These are phyloP conservation scores for Penicillium griseofulvum DNA, from an alignment of 2,329 filamentous ascomycete genomes.

Conservation along the genomic window DNA sequence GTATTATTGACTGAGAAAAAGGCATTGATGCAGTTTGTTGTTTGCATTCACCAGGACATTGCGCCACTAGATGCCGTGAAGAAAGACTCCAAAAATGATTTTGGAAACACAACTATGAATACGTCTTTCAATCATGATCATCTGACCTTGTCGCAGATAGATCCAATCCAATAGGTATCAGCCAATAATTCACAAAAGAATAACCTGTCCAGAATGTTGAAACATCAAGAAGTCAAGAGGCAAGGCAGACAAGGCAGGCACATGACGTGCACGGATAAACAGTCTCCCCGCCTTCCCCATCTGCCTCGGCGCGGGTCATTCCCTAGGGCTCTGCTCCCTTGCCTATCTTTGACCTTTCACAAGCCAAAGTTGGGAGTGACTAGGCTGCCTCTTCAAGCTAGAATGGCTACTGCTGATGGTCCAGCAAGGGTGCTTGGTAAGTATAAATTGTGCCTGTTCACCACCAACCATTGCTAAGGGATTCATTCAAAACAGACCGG, in stretches of 20 bases:
- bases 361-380: constrained; percentile 1
- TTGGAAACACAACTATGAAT: neutral
- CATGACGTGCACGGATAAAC: constrained; percentile 27
- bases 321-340: constrained; percentile 1
- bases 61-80: neutral
- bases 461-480: constrained; percentile 12
- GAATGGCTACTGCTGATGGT: constrained; percentile 35
- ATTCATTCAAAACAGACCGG: constrained; percentile 56
- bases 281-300: constrained; percentile 17
- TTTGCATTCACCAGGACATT: constrained; percentile 8
- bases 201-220: neutral
- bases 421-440: constrained; percentile 48
- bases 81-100: neutral
- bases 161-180: neutral
- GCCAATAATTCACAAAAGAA: neutral
- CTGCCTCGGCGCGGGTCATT: constrained; percentile 13
- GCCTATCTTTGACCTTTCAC: constrained; percentile 7
- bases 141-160: neutral
- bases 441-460: constrained; percentile 13
- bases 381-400: constrained; percentile 6
- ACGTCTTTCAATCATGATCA: neutral
- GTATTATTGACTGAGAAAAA: constrained; percentile 49
- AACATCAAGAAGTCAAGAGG: constrained; percentile 2
- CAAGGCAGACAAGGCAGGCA: constrained; percentile 14
- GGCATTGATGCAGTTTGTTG: constrained; percentile 20